Evolutionary conservation across 345 rosid genomes (phyloP).

Genomic region (Aquilaria yunnanensis): DNA sequence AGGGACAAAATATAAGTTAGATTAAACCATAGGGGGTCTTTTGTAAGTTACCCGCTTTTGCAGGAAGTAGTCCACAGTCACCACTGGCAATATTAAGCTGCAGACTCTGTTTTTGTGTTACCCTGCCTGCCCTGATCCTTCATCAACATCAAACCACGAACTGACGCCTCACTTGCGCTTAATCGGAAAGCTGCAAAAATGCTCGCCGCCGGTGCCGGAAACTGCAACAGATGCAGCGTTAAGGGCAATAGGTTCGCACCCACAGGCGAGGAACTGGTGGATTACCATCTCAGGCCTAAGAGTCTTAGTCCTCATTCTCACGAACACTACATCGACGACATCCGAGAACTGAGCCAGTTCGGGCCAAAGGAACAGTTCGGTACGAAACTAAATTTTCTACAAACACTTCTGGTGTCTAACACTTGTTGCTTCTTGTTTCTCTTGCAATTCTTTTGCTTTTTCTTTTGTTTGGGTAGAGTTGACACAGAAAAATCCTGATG

Average conservation of each 20-base stretch:
- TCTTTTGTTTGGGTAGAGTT: neutral
- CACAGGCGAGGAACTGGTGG: slow-evolving; percentile 1
- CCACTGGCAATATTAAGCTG: no score
- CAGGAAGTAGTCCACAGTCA: no score
- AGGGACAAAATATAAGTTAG: no score
- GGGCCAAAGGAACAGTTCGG: slow-evolving; percentile 3
- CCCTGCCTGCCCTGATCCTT: no score
- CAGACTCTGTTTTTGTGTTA: no score
- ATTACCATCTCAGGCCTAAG: slow-evolving; percentile 1
- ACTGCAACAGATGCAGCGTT: neutral
- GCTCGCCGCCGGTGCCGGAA: neutral
- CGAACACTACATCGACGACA: neutral
- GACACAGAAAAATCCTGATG: slow-evolving; percentile 3
- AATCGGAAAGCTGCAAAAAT: no score
- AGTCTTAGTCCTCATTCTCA: neutral
- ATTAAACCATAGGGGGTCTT: no score
- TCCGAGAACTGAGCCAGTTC: slow-evolving; percentile 7
- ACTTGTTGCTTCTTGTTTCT: neutral
- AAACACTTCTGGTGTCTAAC: no score
- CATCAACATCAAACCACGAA: no score
- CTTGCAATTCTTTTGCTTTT: neutral
- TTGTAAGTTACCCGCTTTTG: no score
- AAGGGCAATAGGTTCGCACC: slow-evolving; percentile 13
- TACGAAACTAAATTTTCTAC: neutral
- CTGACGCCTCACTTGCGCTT: no score